Percentiles rank a stretch among this genome's conserved stretches.
These are phyloP conservation scores for Zizania latifolia DNA, from an alignment of 176 grass and related monocot species.

Conservation along the genomic window DNA sequence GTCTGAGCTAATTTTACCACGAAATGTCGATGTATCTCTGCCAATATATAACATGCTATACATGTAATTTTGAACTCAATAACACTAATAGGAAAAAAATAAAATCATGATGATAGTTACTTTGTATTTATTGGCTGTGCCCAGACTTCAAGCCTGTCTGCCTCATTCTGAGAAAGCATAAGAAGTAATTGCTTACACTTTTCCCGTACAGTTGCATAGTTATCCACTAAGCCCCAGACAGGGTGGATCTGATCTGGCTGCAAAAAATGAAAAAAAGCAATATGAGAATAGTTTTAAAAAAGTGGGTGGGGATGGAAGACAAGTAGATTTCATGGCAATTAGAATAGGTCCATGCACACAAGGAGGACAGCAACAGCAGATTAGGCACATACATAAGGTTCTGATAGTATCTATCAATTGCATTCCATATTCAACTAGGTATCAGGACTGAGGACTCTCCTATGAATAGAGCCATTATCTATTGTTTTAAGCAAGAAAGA, in stretches of 20 bases:
- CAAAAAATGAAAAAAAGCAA: slow-evolving; percentile 26
- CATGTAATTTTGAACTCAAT: slow-evolving; percentile 10
- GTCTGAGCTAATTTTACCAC: slow-evolving; percentile 75
- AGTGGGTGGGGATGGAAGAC: slow-evolving; percentile 1
- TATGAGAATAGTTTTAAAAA: slow-evolving; percentile 3
- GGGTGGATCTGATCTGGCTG: slow-evolving; percentile 78
- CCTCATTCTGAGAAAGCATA: slow-evolving; percentile 88
- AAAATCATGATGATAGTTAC: slow-evolving; percentile 35
- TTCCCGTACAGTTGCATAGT: slow-evolving; percentile 58
- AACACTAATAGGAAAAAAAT: slow-evolving; percentile 21
- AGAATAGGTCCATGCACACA: neutral
- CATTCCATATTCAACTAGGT: neutral
- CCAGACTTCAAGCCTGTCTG: slow-evolving; percentile 97
- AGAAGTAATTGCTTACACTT: slow-evolving; percentile 90
- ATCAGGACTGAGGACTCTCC: neutral
- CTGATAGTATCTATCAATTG: slow-evolving; percentile 1
- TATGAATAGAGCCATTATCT: neutral
- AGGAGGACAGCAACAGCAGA: neutral
- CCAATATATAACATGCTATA: slow-evolving; percentile 25
- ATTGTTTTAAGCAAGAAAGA: slow-evolving; percentile 13
- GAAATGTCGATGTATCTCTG: slow-evolving; percentile 69
- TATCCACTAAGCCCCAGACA: slow-evolving; percentile 86
- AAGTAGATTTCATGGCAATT: neutral
- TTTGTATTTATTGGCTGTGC: slow-evolving; percentile 93
- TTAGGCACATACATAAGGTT: slow-evolving; percentile 2